Evolutionary conservation across 225 moss, liverwort and hornwort genomes (phyloP), one percentile per base, ranked within the genome.

Genomic region (Pseudisothecium myosuroides): DNA sequence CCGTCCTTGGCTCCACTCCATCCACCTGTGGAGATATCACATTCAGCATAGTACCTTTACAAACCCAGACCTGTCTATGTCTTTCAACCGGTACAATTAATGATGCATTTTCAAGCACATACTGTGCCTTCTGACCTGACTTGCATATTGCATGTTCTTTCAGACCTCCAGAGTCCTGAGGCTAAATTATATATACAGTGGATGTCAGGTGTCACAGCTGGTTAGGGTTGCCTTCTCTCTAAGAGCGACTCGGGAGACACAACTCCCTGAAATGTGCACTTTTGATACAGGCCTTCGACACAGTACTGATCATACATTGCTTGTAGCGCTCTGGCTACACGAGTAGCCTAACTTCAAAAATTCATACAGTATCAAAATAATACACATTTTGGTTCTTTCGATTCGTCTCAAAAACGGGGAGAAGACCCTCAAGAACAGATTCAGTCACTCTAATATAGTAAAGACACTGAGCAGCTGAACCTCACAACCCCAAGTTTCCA

Each of bases 1-100:
- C 98, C 98, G 87, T 92, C 96, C 84, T 87, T 84, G 34, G 97
- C 95, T 66, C 88, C 90, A 28, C 92, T 93, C 95, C 95, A 98
- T 62, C 98, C 98, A 91, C 98, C 98, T 98, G 94, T 64, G 69
- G 72, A 76, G 21, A 87, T 20, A 39, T 71, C 73, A 81, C 62
- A 71, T 59, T 39, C 37, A 83, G 34, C 41, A 9, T 12, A 68
- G 61, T 29, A 43, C 77, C 37, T 45, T 26, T 14, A 45, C 9
- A 59, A 84, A 26, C 21, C 37, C 59, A 80, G 60, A 43, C 54
- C 62, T 82, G 80, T 16, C 58, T n/a, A 49, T 74, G 52, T 80
- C 34, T 65, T 79, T 50, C 66, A 65, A 71, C 24, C 10, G 47
- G 50, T 76, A 54, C 83, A 74, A 80, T 80, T 18, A 80, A 29